A percentile compares a stretch with the other conserved stretches of the same genome.
Conservation (phyloP, 2,329 filamentous ascomycete species). For the Apiospora pterosperma region DNA sequence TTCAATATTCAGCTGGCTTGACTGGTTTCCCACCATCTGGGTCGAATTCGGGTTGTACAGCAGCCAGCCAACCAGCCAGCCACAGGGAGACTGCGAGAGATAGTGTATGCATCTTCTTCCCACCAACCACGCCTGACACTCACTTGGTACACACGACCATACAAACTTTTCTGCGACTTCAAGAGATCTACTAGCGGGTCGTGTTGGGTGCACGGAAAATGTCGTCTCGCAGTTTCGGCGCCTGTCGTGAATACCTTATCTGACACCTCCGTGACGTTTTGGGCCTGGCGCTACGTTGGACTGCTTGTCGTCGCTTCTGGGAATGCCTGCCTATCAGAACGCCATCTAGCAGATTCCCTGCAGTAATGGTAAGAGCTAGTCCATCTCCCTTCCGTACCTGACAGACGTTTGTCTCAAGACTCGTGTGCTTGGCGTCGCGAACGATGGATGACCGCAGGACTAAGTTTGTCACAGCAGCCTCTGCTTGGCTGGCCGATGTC, state of each 20-base stretch:
- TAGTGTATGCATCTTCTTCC: too few relatives aligned
- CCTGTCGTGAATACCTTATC: not conserved
- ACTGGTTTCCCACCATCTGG: too few relatives aligned
- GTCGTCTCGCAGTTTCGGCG: too few relatives aligned
- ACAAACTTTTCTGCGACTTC: too few relatives aligned
- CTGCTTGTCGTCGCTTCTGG: not conserved
- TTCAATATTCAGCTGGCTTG: not conserved
- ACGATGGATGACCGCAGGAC: not conserved
- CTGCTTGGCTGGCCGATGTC: too few relatives aligned
- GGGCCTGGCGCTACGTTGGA: not conserved
- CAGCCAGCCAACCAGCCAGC: too few relatives aligned
- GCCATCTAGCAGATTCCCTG: not conserved
- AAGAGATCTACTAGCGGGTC: too few relatives aligned
- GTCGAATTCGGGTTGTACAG: too few relatives aligned
- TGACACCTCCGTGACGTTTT: not conserved
- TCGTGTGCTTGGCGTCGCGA: not conserved
- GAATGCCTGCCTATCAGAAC: not conserved
- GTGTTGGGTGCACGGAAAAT: too few relatives aligned
- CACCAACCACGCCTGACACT: too few relatives aligned
- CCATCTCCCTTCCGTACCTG: not conserved
- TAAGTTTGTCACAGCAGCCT: not conserved
- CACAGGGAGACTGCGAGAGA: too few relatives aligned
- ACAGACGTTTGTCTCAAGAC: not conserved
- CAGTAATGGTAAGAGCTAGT: not conserved
- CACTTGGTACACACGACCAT: too few relatives aligned